A percentile compares a stretch with the other conserved stretches of the same genome.
Conservation (phyloP, 2,329 filamentous ascomycete species). For the Pyrenophora seminiperda region DNA sequence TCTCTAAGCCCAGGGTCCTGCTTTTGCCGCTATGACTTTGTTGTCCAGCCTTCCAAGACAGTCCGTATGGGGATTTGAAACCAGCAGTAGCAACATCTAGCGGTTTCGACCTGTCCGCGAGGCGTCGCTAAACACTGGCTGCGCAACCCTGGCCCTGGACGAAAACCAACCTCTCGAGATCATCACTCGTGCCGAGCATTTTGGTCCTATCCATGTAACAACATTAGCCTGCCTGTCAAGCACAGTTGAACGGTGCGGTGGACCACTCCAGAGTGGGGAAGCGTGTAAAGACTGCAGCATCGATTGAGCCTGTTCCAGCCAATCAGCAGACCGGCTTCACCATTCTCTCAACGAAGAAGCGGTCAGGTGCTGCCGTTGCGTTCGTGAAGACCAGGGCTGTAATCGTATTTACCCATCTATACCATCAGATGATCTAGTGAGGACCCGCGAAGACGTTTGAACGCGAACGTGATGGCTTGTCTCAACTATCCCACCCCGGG, state of each 20-base stretch:
- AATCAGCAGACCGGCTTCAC: slow-evolving; percentile 25
- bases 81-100: slow-evolving; percentile 4
- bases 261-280: slow-evolving; percentile 15
- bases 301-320: slow-evolving; percentile 24
- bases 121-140: slow-evolving; percentile 2
- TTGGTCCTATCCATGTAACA: slow-evolving; percentile 8
- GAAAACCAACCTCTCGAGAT: slow-evolving; percentile 3
- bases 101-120: slow-evolving; percentile 5
- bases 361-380: slow-evolving; percentile 36
- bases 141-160: slow-evolving; percentile 2
- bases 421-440: slow-evolving; percentile 39
- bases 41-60: slow-evolving; percentile 3
- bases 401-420: slow-evolving; percentile 26
- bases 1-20: background rate
- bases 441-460: slow-evolving; percentile 20
- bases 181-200: slow-evolving; percentile 1
- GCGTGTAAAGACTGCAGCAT: slow-evolving; percentile 34
- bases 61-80: slow-evolving; percentile 4
- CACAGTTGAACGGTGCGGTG: slow-evolving; percentile 11
- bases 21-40: slow-evolving; percentile 2
- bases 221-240: slow-evolving; percentile 5
- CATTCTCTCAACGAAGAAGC: slow-evolving; percentile 13
- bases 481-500: slow-evolving; percentile 2
- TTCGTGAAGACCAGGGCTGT: slow-evolving; percentile 25
- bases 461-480: slow-evolving; percentile 8